Percentiles rank a stretch among this genome's conserved stretches.
These are phyloP conservation scores for Naganishia albida DNA, from an alignment of 1,284 basidiomycete species.

Conservation along the genomic window DNA sequence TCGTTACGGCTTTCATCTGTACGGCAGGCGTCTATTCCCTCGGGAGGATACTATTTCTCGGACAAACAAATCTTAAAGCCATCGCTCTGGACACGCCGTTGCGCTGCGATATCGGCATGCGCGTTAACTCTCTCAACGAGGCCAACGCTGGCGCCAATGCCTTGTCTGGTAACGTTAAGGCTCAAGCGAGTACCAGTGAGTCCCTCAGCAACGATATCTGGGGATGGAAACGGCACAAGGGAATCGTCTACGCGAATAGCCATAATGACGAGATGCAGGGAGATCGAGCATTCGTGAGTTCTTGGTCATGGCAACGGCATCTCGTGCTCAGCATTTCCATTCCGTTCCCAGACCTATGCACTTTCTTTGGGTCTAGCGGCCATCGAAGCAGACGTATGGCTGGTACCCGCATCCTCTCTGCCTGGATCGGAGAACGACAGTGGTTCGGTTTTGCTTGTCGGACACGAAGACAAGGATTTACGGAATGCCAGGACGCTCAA, in stretches of 20 bases:
- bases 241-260: constrained; percentile 36
- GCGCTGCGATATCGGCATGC: neutral
- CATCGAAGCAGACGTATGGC: constrained; percentile 42
- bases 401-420: constrained; percentile 26
- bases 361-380: constrained; percentile 38
- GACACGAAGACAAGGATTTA: constrained; percentile 38
- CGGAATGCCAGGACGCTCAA: constrained; percentile 35
- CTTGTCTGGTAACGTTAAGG: constrained; percentile 27
- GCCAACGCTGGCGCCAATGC: constrained; percentile 14
- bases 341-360: constrained; percentile 36
- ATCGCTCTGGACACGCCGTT: neutral
- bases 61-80: neutral
- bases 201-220: constrained; percentile 18
- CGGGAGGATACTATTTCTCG: neutral
- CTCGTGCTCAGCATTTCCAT: neutral
- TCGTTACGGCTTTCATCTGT: constrained; percentile 19
- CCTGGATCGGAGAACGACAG: neutral
- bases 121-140: no score
- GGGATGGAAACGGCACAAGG: constrained; percentile 22
- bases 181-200: constrained; percentile 26
- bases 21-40: constrained; percentile 5
- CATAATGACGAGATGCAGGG: constrained; percentile 47
- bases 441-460: constrained; percentile 34
- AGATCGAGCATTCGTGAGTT: constrained; percentile 38
- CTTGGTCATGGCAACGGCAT: neutral